Base-by-base conservation (phyloP, 176 grass and related monocot genomes). In the Oryza brachyantha region DNA sequence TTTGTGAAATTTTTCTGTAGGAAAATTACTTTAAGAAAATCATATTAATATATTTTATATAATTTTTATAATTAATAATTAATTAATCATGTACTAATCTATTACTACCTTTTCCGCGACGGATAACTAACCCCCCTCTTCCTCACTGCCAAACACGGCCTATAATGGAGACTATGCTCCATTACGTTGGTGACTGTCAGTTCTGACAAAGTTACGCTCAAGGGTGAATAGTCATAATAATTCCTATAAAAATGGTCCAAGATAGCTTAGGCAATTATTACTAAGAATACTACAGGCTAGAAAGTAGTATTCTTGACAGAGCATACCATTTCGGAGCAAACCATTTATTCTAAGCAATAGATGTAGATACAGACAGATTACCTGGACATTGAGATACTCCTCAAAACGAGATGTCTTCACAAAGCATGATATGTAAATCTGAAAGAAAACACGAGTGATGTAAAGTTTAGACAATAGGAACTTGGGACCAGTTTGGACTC, bases 391-490 rank as follows among this genome's bases (percentile, higher is more conserved):
- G 0, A 99, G 83, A 71, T 73, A 99, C 81, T 99, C 96, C 76
- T 99, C 96, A 73, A 91, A 87, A 88, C 82, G 96, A 36, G 92
- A 91, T 37, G 96, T 99, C 81, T 95, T 99, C 61, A 99, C 96
- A 74, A 99, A 99, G 66, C 96, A 99, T 70, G 96, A 99, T 75
- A 99, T 29, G 8, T 91, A 87, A 82, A 95, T 87, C 96, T 99
- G 31, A 83, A 68, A 92, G 64, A 65, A 25, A 73, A 83, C 43
- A 64, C 48, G 82, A 63, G 74, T 52, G 46, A 74, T 71, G 55
- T 77, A 24, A 81, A 84, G 25, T 12, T 2, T 4, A 32, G 31
- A 32, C 3, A 2, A 32, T 39, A 39, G 38, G 38, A 39, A 6
- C 38, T 39, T 39, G 38, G 38, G 38, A 39, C 8, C 38, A 39